Percentiles rank a stretch among this genome's conserved stretches.
These are phyloP conservation scores for Lyophyllum decastes DNA, from an alignment of 768 basidiomycete species.

Conservation along the genomic window DNA sequence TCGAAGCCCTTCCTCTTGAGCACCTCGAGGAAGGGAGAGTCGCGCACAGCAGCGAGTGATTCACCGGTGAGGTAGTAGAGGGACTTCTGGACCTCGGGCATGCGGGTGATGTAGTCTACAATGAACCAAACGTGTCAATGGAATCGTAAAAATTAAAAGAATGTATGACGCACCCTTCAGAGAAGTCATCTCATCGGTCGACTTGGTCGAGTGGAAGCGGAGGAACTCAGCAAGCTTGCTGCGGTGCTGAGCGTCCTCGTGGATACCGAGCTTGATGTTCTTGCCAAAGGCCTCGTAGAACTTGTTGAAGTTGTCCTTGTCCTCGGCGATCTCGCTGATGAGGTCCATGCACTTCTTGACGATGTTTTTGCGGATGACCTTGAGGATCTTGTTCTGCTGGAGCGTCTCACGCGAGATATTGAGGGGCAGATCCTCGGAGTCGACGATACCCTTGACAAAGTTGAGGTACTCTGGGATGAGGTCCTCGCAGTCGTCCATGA, in stretches of 20 bases:
- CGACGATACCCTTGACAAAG: slow-evolving; percentile 99
- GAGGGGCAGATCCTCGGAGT: slow-evolving; percentile 98
- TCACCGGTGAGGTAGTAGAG: slow-evolving; percentile 99
- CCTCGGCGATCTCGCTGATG: slow-evolving; percentile 95
- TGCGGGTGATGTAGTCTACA: slow-evolving; percentile 97
- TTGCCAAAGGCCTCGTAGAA: slow-evolving; percentile 99
- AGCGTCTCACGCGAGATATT: slow-evolving; percentile 99
- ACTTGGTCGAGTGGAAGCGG: slow-evolving; percentile 97
- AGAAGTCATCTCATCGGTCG: slow-evolving; percentile 85
- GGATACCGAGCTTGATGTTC: slow-evolving; percentile 99
- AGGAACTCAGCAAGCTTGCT: slow-evolving; percentile 99
- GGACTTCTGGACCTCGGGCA: slow-evolving; percentile 98
- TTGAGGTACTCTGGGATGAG: slow-evolving; percentile 99
- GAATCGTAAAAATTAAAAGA: not conserved
- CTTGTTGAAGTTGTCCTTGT: slow-evolving; percentile 97
- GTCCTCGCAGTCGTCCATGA: slow-evolving; percentile 99
- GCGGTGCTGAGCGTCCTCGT: slow-evolving; percentile 98
- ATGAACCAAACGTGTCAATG: not conserved
- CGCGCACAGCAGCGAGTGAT: slow-evolving; percentile 84
- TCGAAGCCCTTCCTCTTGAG: slow-evolving; percentile 99
- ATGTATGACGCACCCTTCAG: slow-evolving; percentile 70
- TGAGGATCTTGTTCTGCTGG: slow-evolving; percentile 99
- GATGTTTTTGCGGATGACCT: slow-evolving; percentile 99
- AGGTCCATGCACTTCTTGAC: slow-evolving; percentile 98
- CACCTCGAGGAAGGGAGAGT: slow-evolving; percentile 99